These are phyloP conservation scores for Gamsiella multidivaricata DNA, from an alignment of 192 early-diverging fungal species.

Conservation along the genomic window DNA sequence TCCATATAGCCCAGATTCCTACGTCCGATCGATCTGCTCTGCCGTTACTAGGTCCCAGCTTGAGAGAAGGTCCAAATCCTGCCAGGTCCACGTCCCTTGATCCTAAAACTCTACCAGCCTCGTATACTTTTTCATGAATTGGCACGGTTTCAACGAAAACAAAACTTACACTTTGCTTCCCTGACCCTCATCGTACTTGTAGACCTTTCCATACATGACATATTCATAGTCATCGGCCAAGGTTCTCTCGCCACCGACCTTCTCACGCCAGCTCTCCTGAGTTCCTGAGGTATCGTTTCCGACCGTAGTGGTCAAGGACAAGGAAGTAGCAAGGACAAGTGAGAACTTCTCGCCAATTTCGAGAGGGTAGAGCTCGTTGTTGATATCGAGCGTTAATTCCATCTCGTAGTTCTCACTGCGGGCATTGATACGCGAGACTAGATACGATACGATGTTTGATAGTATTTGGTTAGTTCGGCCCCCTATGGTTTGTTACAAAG, in stretches of 20 bases:
- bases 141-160: too few relatives aligned
- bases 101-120: too few relatives aligned
- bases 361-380: constrained; percentile 93
- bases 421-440: constrained; percentile 89
- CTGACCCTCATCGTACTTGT: constrained; percentile 90
- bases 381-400: constrained; percentile 93
- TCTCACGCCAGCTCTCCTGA: constrained; percentile 77
- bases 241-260: constrained; percentile 70
- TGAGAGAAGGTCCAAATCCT: too few relatives aligned
- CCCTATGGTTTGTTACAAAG: background rate
- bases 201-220: constrained; percentile 98
- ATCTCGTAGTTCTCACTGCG: constrained; percentile 88
- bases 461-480: too few relatives aligned
- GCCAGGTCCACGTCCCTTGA: too few relatives aligned
- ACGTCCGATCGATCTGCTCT: too few relatives aligned
- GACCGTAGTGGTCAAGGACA: constrained; percentile 69
- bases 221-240: constrained; percentile 98
- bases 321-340: constrained; percentile 82
- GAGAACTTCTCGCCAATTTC: constrained; percentile 87
- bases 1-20: too few relatives aligned
- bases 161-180: constrained; percentile 74
- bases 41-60: background rate
- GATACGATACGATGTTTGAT: background rate
- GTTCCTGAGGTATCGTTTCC: constrained; percentile 60
- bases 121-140: too few relatives aligned